Percentiles rank a stretch among this genome's conserved stretches.
phyloP scores from a whole-genome alignment of 208 protist species.

The Acanthamoeba royreba region DNA sequence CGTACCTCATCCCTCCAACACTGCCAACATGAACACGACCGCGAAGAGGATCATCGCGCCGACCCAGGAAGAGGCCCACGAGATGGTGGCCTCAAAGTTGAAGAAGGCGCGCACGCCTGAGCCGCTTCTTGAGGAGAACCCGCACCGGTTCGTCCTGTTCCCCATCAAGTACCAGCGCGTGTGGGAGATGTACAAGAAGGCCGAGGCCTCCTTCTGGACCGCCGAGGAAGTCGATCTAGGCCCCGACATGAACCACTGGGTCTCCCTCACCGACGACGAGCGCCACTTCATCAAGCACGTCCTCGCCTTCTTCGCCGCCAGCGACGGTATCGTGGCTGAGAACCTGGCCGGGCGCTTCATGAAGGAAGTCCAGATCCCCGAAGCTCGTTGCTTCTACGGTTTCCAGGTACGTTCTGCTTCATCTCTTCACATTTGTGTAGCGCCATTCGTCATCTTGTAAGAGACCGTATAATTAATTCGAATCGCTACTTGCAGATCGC shows the following conservation, averaged over 20 bases:
- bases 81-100: not conserved
- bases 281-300: slow-evolving; percentile 98
- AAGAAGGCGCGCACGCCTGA: slow-evolving; percentile 70
- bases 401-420: no score
- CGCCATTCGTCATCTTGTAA: no score
- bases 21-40: not conserved
- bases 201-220: slow-evolving; percentile 96
- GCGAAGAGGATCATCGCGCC: not conserved
- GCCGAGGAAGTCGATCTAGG: slow-evolving; percentile 98
- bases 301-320: slow-evolving; percentile 98
- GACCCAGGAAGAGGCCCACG: not conserved
- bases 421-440: no score
- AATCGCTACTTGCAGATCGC: no score
- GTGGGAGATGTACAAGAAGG: slow-evolving; percentile 99
- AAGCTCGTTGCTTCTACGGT: slow-evolving; percentile 97
- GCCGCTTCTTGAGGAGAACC: slow-evolving; percentile 94
- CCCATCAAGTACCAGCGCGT: slow-evolving; percentile 95
- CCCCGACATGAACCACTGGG: slow-evolving; percentile 94
- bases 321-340: slow-evolving; percentile 98
- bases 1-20: not conserved
- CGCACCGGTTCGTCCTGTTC: slow-evolving; percentile 96
- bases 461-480: no score
- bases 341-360: slow-evolving; percentile 96
- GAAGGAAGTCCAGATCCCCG: slow-evolving; percentile 95
- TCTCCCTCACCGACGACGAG: slow-evolving; percentile 92